A percentile compares a stretch with the other conserved stretches of the same genome.
phyloP scores from a whole-genome alignment of 805 yeast species.

The Maudiozyma pseudohumilis region DNA sequence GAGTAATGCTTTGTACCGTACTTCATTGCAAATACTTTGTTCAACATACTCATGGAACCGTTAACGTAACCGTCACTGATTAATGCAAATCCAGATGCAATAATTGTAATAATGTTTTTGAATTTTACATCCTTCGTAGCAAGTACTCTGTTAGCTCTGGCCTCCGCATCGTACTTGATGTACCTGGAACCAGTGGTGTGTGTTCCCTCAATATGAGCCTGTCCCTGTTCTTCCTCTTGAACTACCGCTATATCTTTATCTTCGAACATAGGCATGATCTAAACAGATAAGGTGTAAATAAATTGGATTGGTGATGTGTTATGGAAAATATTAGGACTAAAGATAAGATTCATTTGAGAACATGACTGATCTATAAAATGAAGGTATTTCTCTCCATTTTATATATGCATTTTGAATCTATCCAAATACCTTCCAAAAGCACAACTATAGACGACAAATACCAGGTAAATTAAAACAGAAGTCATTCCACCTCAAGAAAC shows the following conservation, averaged over 20 bases:
- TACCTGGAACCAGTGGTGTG: background rate
- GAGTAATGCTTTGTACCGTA: slow-evolving; percentile 3
- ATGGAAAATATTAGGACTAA: too few relatives aligned
- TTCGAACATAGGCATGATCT: background rate
- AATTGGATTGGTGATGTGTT: too few relatives aligned
- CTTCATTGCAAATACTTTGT: slow-evolving; percentile 3
- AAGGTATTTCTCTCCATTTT: too few relatives aligned
- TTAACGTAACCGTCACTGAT: slow-evolving; percentile 6
- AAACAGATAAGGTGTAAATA: background rate
- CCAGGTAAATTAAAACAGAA: too few relatives aligned
- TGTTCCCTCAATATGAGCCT: background rate
- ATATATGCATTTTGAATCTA: too few relatives aligned
- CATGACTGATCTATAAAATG: too few relatives aligned
- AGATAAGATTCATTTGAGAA: too few relatives aligned
- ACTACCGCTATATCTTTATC: background rate
- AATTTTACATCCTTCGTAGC: slow-evolving; percentile 1
- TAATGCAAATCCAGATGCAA: slow-evolving; percentile 5
- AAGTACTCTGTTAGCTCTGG: background rate
- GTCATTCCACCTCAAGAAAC: too few relatives aligned
- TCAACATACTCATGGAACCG: slow-evolving; percentile 6
- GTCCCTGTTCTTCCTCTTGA: background rate
- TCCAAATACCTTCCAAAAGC: too few relatives aligned
- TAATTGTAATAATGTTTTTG: slow-evolving; percentile 4
- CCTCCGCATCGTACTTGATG: slow-evolving; percentile 2
- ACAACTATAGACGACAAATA: too few relatives aligned